These are phyloP conservation scores for Raphanus hybrid DNA, from an alignment of 441 rosid species.

Conservation along the genomic window DNA sequence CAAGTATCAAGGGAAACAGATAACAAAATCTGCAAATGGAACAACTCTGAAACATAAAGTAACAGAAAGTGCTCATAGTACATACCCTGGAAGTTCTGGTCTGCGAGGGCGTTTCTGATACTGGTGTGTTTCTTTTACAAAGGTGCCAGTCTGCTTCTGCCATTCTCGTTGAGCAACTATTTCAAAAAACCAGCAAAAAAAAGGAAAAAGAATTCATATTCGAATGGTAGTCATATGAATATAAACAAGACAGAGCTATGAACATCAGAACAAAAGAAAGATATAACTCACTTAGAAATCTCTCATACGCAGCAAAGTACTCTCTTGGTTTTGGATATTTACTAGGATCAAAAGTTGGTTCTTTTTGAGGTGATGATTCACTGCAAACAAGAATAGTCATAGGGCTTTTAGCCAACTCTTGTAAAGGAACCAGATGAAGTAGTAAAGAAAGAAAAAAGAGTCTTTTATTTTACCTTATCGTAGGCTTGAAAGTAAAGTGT, in stretches of 20 bases:
- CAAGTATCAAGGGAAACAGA: conserved; percentile 16
- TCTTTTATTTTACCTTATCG: conserved; percentile 65
- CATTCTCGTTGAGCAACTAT: conserved; percentile 75
- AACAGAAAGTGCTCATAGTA: conserved; percentile 42
- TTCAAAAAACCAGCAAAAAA: conserved; percentile 26
- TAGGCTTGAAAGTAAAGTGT: conserved; percentile 72
- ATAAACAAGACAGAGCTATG: no score
- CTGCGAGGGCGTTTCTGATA: conserved; percentile 50
- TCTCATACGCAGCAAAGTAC: conserved; percentile 68
- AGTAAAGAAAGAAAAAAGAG: conserved; percentile 10
- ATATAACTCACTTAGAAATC: conserved; percentile 58
- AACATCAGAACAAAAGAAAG: background rate
- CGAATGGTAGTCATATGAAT: background rate
- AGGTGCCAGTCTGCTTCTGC: conserved; percentile 65
- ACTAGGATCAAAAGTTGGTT: conserved; percentile 60
- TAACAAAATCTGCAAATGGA: conserved; percentile 26
- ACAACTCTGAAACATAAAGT: conserved; percentile 15
- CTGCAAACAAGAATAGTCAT: conserved; percentile 27
- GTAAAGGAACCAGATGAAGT: conserved; percentile 7
- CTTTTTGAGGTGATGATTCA: conserved; percentile 34
- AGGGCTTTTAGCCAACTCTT: conserved; percentile 7
- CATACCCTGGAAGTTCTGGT: conserved; percentile 68
- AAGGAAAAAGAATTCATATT: background rate
- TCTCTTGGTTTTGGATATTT: conserved; percentile 60
- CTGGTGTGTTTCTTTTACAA: conserved; percentile 48